Conservation (phyloP, 352 stramenopile species). For the Globisporangium perplexum region DNA sequence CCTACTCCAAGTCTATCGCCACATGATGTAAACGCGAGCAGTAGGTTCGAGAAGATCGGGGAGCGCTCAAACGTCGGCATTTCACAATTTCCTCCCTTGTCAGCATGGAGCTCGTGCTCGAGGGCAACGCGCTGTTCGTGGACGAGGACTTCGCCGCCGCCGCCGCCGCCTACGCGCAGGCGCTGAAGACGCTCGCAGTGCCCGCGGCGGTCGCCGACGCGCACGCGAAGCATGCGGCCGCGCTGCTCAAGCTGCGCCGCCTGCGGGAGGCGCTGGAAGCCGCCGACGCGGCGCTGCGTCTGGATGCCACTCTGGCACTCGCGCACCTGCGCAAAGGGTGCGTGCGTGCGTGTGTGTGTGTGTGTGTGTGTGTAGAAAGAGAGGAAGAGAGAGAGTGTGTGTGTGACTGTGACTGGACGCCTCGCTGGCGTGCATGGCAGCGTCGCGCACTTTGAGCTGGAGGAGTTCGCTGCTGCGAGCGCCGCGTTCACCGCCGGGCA, state of each 20-base stretch:
- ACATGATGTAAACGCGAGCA: too few relatives aligned
- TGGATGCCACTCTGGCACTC: conserved; percentile 47
- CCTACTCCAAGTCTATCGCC: too few relatives aligned
- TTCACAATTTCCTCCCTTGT: too few relatives aligned
- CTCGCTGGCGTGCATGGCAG: conserved; percentile 30
- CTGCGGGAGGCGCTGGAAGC: conserved; percentile 45
- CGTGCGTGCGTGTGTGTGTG: conserved; percentile 9
- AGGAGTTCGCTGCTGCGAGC: conserved; percentile 47
- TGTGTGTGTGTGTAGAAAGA: neutral
- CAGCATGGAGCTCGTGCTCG: conserved; percentile 65
- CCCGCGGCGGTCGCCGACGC: conserved; percentile 24
- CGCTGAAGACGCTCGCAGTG: conserved; percentile 23
- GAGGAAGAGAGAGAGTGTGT: neutral
- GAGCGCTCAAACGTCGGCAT: too few relatives aligned
- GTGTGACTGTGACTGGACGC: neutral
- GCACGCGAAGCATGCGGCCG: conserved; percentile 62
- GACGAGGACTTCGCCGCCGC: conserved; percentile 75
- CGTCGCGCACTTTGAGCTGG: conserved; percentile 76
- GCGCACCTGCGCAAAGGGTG: conserved; percentile 72
- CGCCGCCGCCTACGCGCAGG: conserved; percentile 42
- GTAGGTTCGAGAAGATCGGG: too few relatives aligned
- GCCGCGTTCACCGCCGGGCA: neutral
- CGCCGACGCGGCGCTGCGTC: conserved; percentile 36
- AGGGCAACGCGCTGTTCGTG: conserved; percentile 79
- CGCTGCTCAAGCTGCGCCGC: conserved; percentile 64